These are phyloP conservation scores for Calonectria honghensis DNA, from an alignment of 2,329 filamentous ascomycete species.

Conservation along the genomic window DNA sequence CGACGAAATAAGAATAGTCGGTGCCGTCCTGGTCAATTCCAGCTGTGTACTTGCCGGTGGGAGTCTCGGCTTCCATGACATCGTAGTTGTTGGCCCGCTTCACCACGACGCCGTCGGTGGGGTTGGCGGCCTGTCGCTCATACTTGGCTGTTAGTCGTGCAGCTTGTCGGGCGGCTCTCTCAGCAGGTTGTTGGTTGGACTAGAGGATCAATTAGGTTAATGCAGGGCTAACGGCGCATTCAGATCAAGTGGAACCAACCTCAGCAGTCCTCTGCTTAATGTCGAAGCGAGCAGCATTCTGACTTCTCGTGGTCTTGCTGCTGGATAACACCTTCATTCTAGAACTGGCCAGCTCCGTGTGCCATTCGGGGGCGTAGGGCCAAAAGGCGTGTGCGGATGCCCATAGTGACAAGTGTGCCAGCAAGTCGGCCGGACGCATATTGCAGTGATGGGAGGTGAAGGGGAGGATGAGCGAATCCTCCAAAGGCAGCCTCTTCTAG, in stretches of 20 bases:
- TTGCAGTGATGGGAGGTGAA: slow-evolving; percentile 46
- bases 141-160: slow-evolving; percentile 65
- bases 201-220: slow-evolving; percentile 50
- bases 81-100: slow-evolving; percentile 69
- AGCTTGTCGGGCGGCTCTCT: slow-evolving; percentile 62
- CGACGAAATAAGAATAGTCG: slow-evolving; percentile 79
- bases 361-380: slow-evolving; percentile 65
- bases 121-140: slow-evolving; percentile 43
- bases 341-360: slow-evolving; percentile 45
- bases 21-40: slow-evolving; percentile 79
- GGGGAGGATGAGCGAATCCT: slow-evolving; percentile 34
- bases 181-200: slow-evolving; percentile 58
- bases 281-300: slow-evolving; percentile 59
- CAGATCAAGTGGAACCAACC: slow-evolving; percentile 54
- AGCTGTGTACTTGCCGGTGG: slow-evolving; percentile 68
- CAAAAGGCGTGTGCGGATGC: slow-evolving; percentile 68
- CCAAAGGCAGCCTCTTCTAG: slow-evolving; percentile 23
- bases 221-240: slow-evolving; percentile 30
- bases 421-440: slow-evolving; percentile 64
- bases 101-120: slow-evolving; percentile 42
- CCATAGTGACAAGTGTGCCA: slow-evolving; percentile 70
- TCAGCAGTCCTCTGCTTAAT: slow-evolving; percentile 62
- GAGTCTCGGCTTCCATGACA: slow-evolving; percentile 67
- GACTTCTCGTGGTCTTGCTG: slow-evolving; percentile 44
- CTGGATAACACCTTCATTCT: not conserved